A percentile compares a stretch with the other conserved stretches of the same genome.
Conservation (phyloP, 371 early-diverging fungal genomes). For the Blastocladiella emersonii region DNA sequence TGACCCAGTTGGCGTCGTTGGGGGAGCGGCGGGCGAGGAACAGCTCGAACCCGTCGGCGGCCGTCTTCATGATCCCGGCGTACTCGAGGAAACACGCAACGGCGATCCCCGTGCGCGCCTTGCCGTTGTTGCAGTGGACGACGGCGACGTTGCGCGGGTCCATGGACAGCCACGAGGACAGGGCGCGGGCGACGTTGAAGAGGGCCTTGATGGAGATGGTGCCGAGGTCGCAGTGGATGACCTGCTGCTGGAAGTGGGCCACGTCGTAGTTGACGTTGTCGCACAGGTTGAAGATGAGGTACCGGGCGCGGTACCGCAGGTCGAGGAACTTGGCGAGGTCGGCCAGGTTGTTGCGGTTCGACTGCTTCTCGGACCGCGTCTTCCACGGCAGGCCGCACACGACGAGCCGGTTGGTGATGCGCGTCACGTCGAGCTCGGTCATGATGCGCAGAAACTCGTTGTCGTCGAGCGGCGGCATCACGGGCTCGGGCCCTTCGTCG, state of each 20-base stretch:
- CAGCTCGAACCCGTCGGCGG: conserved; percentile 28
- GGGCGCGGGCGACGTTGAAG: conserved; percentile 27
- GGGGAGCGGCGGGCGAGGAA: conserved; percentile 21
- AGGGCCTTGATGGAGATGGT: conserved; percentile 23
- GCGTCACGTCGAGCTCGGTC: conserved; percentile 19
- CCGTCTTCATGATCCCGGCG: conserved; percentile 20
- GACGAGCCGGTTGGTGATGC: conserved; percentile 28
- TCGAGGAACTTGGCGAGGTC: conserved; percentile 30
- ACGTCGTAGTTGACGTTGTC: conserved; percentile 23
- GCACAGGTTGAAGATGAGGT: conserved; percentile 37
- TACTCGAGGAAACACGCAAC: conserved; percentile 28
- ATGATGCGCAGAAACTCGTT: not conserved
- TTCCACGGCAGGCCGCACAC: conserved; percentile 26
- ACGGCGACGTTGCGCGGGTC: conserved; percentile 24
- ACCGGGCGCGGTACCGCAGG: conserved; percentile 22
- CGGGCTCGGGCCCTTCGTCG: not conserved
- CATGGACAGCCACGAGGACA: conserved; percentile 30
- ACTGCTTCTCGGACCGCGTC: conserved; percentile 15
- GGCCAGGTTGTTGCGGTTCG: conserved; percentile 23
- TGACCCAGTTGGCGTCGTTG: conserved; percentile 18
- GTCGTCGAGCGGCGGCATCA: not conserved
- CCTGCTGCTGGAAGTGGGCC: conserved; percentile 20
- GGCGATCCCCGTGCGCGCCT: conserved; percentile 21
- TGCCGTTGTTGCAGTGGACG: conserved; percentile 33
- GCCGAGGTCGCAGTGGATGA: conserved; percentile 21